These are phyloP conservation scores for Brassica rapa DNA, from an alignment of 345 rosid genomes.

Conservation along the genomic window DNA sequence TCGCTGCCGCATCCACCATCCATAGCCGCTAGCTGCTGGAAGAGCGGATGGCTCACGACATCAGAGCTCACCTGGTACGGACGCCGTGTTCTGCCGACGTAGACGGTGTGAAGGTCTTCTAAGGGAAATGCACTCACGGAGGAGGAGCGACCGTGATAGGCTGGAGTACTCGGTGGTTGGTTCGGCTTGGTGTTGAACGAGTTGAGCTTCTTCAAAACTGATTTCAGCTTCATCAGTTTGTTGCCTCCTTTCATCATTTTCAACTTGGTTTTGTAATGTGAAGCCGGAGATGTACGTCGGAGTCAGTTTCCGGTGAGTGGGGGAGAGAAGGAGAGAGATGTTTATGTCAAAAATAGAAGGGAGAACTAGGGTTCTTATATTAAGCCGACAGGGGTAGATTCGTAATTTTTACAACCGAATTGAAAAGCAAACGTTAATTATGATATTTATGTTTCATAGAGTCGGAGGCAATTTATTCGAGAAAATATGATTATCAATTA, in stretches of 20 bases:
- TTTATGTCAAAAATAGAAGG: conserved; percentile 9
- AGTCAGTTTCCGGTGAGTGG: conserved; percentile 19
- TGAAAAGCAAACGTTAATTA: not conserved
- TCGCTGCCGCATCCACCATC: conserved; percentile 39
- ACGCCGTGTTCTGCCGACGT: conserved; percentile 78
- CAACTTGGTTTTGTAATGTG: not conserved
- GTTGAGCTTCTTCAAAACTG: conserved; percentile 79
- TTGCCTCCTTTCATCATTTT: conserved; percentile 71
- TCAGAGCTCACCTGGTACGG: conserved; percentile 67
- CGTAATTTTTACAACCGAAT: not conserved
- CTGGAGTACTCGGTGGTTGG: conserved; percentile 36
- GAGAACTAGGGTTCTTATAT: conserved; percentile 17
- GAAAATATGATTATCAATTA: not conserved
- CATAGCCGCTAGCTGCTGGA: conserved; percentile 47
- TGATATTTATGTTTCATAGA: not conserved
- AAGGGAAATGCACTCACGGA: conserved; percentile 45
- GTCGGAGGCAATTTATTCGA: not conserved
- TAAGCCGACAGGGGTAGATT: conserved; percentile 18
- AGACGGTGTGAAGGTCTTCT: conserved; percentile 66
- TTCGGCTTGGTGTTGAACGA: conserved; percentile 66
- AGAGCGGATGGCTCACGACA: conserved; percentile 54
- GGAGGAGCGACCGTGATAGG: conserved; percentile 39
- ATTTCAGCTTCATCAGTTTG: conserved; percentile 73
- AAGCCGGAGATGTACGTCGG: conserved; percentile 16
- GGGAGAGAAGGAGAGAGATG: conserved; percentile 1